Conservation (phyloP, 1,139 yeast species). For the Pichia kudriavzevii region DNA sequence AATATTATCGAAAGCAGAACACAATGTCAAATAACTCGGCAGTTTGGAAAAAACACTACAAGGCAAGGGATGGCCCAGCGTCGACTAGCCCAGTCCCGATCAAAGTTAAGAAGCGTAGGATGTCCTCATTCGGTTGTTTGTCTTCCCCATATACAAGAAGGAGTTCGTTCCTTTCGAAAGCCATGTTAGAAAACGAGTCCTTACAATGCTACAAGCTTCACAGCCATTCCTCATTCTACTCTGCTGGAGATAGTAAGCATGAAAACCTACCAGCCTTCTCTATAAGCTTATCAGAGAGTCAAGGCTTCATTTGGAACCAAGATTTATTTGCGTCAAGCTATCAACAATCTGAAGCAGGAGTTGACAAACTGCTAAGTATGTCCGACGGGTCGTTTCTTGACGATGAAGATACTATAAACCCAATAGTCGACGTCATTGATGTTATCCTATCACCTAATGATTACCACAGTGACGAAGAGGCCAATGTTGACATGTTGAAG, state of each 20-base stretch:
- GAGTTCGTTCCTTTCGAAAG: constrained; percentile 49
- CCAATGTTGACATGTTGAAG: no score
- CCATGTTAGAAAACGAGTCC: constrained; percentile 58
- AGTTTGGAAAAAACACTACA: no score
- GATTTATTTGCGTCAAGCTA: constrained; percentile 63
- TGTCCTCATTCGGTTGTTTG: constrained; percentile 40
- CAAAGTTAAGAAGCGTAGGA: constrained; percentile 15
- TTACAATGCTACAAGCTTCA: constrained; percentile 48
- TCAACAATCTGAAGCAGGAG: constrained; percentile 46
- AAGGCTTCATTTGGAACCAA: constrained; percentile 70
- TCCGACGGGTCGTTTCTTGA: constrained; percentile 13
- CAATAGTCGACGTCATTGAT: constrained; percentile 43
- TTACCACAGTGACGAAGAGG: constrained; percentile 14
- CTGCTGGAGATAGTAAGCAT: constrained; percentile 19
- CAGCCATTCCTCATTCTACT: constrained; percentile 9
- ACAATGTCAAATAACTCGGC: no score
- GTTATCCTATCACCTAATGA: constrained; percentile 26
- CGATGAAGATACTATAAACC: neutral
- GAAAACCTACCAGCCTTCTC: constrained; percentile 28
- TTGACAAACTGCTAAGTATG: constrained; percentile 16
- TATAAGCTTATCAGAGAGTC: constrained; percentile 52
- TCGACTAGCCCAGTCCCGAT: constrained; percentile 6
- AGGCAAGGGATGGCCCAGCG: no score
- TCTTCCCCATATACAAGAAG: constrained; percentile 53
- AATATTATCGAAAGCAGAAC: no score